phyloP scores from a whole-genome alignment of 1,284 basidiomycete species.

The Trichosporon coremiiforme region DNA sequence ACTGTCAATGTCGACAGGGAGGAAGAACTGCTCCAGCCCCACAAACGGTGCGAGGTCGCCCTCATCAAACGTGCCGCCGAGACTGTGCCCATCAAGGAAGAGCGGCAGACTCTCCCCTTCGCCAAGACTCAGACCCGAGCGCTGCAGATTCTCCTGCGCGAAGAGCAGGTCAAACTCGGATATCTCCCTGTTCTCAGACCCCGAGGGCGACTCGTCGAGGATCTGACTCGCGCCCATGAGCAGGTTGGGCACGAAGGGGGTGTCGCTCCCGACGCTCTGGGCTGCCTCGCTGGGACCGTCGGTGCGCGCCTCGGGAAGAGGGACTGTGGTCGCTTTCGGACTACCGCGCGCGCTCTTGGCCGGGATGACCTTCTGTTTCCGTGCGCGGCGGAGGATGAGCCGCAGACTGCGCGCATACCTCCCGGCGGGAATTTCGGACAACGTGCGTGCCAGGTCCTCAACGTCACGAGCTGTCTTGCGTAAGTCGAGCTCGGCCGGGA shows the following conservation, averaged over 20 bases:
- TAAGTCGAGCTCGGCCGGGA: conserved; percentile 81
- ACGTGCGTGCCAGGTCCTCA: conserved; percentile 71
- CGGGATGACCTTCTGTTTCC: conserved; percentile 65
- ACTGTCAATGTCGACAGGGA: conserved; percentile 51
- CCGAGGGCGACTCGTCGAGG: conserved; percentile 53
- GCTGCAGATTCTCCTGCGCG: conserved; percentile 53
- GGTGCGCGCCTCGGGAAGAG: conserved; percentile 31
- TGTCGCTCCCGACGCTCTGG: conserved; percentile 17
- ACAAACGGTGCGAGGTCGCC: conserved; percentile 50
- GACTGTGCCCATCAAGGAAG: conserved; percentile 55
- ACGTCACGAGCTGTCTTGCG: conserved; percentile 73
- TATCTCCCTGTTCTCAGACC: conserved; percentile 37
- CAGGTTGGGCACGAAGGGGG: conserved; percentile 30
- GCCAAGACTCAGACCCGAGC: conserved; percentile 49
- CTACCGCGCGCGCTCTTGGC: conserved; percentile 52
- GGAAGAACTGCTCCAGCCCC: conserved; percentile 56
- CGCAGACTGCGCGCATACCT: conserved; percentile 84
- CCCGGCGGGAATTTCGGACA: conserved; percentile 80
- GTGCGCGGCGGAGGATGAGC: conserved; percentile 78
- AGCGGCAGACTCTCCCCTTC: conserved; percentile 53
- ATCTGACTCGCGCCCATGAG: conserved; percentile 41
- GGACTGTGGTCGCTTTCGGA: conserved; percentile 32
- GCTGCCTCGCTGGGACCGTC: conserved; percentile 29
- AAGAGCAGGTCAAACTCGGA: conserved; percentile 56
- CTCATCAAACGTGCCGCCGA: conserved; percentile 41